phyloP scores from a whole-genome alignment of 371 early-diverging fungal genomes.

The Scutellospora calospora region DNA sequence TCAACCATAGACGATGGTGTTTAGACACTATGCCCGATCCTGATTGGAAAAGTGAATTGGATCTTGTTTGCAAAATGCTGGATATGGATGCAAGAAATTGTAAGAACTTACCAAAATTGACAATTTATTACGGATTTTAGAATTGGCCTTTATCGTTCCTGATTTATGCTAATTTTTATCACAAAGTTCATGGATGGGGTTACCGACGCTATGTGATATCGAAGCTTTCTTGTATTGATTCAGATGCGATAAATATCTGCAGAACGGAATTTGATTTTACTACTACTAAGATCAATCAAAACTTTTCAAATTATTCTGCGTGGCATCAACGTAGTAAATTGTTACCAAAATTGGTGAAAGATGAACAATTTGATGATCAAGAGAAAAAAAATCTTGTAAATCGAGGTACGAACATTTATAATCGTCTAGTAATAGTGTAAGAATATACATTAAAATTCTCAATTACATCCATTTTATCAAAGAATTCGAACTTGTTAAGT shows the following conservation, averaged over 20 bases:
- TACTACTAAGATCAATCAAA: conserved; percentile 82
- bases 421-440: not conserved
- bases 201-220: conserved; percentile 86
- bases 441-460: not conserved
- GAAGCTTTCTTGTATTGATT: conserved; percentile 52
- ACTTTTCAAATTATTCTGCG: conserved; percentile 96
- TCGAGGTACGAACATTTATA: conserved; percentile 6
- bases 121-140: not conserved
- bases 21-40: conserved; percentile 78
- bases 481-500: conserved; percentile 86
- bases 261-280: conserved; percentile 85
- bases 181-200: conserved; percentile 93
- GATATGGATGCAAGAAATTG: conserved; percentile 92
- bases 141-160: not conserved
- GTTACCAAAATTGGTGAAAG: conserved; percentile 66
- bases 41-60: conserved; percentile 83
- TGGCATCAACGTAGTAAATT: conserved; percentile 95
- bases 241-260: conserved; percentile 46
- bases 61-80: conserved; percentile 78
- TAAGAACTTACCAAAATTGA: conserved; percentile 53
- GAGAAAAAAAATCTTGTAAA: conserved; percentile 34
- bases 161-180: not conserved
- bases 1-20: conserved; percentile 95
- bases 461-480: conserved; percentile 45
- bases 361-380: conserved; percentile 55